Base-by-base conservation (phyloP, 805 yeast species). In the Saccharomycopsis oosterbeekiorum region DNA sequence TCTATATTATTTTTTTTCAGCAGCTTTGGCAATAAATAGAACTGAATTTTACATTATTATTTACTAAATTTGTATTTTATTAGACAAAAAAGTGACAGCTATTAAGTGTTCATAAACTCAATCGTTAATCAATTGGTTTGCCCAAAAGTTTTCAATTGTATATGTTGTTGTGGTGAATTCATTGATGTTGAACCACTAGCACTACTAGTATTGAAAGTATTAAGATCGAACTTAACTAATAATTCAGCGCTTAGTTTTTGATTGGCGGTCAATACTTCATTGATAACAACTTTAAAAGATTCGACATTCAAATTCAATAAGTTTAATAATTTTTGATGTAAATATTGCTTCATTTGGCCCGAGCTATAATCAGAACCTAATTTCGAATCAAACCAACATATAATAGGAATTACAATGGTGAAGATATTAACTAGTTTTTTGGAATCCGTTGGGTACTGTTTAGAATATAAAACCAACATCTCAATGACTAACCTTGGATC, bases 261-360 rank as follows among this genome's bases (percentile, higher is more conserved):
- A 0, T 71, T 72, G 0, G 66, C 70, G 39, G 73, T 73, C 17
- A 84, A 69, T 0, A 67, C 67, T 0, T 68, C 70, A 34, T 69
- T 74, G 14, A 84, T 75, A 2, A 78, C 80, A 0, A 56, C 50
- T 64, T 84, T 85, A 73, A 86, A 85, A 9, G 73, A 68, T 1
- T 68, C 72, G 0, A 84, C 75, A 61, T 77, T 74, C 57, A 76
- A 68, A 15, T 73, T 71, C 15, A 84, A 75, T 60, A 86, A 71
- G 9, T 75, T 74, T 37, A 84, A 55, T 56, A 85, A 63, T 62
- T 81, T 80, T 14, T 74, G 76, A 62, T 78, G 83, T 5, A 79
- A 67, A 56, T 82, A 83, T 1, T 65, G 65, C 15, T 69, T 72
- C 60, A 73, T 65, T 3, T 61, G 62, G 1, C 68, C 68, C 17